Base-by-base conservation (phyloP, 352 stramenopile genomes). In the Phytophthora crassamura region DNA sequence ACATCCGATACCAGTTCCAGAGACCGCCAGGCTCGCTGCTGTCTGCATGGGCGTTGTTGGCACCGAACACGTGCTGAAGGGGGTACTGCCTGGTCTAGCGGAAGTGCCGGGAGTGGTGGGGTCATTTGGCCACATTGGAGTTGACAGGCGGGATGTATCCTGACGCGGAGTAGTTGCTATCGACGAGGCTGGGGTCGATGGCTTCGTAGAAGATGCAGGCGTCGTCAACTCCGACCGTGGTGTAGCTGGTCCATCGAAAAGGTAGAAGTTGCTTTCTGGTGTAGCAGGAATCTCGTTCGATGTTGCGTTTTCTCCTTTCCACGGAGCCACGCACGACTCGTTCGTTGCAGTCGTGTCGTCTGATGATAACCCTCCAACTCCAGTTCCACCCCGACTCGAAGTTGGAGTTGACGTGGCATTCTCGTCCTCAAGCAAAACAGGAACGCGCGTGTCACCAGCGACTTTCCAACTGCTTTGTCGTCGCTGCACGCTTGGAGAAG, bases 211-310 rank as follows among this genome's bases (percentile, higher is more conserved):
- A 14, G 46, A 39, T 47, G 57, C 25, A 48, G 58, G 58, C n/a
- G 50, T 70, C 22, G 55, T 59, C 5, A 48, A 42, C 14, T 49
- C 41, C 16, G 52, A 65, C 7, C 47, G 54, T n/a, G 64, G 43
- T 11, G 47, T 52, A 6, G 34, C 59, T 32, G 69, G 64, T 1
- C 64, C 61, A 33, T 77, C 69, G 11, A 77, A 77, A 3, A 77
- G 65, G 18, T 69, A 75, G 32, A 59, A 34, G 6, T 52, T 72
- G 32, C 25, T 61, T 8, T 67, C 53, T 41, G 59, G 69, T 7
- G 40, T 63, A 41, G 28, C 52, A 12, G 46, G 45, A 48, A 55
- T 4, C 25, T 64, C 64, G 16, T 47, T 40, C 4, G 57, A n/a
- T 10, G 54, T 6, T 5, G 12, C 15, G 22, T 46, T 53, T 54